These are phyloP conservation scores for Rhizopogon parksii DNA, from an alignment of 1,284 basidiomycete genomes.

Conservation along the genomic window DNA sequence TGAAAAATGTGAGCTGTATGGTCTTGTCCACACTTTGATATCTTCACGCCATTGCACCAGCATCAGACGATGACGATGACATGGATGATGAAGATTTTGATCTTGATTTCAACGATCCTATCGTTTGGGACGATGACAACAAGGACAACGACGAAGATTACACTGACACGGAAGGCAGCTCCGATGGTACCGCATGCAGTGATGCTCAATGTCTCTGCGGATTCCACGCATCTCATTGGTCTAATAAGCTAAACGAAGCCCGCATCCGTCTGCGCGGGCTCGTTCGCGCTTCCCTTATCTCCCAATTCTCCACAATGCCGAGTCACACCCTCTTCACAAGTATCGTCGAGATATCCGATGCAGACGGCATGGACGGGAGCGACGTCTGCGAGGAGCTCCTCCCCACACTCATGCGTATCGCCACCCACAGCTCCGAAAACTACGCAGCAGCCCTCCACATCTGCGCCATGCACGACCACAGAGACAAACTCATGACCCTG, in stretches of 20 bases:
- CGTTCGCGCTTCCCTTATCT: slow-evolving; percentile 36
- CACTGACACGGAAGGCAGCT: slow-evolving; percentile 23
- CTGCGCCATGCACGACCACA: slow-evolving; percentile 31
- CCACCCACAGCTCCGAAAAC: slow-evolving; percentile 43
- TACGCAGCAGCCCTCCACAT: slow-evolving; percentile 50
- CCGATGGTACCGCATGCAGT: slow-evolving; percentile 18
- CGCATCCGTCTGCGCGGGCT: slow-evolving; percentile 36
- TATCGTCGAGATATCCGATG: slow-evolving; percentile 33
- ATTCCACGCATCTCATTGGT: slow-evolving; percentile 47
- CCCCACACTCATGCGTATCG: slow-evolving; percentile 33
- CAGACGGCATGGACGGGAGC: slow-evolving; percentile 15
- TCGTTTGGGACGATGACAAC: slow-evolving; percentile 21
- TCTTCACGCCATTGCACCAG: slow-evolving; percentile 9
- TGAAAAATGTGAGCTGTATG: slow-evolving; percentile 29
- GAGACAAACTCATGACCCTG: slow-evolving; percentile 32
- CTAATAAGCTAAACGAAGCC: slow-evolving; percentile 33
- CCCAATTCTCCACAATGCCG: slow-evolving; percentile 43
- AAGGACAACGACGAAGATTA: slow-evolving; percentile 24
- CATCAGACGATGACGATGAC: slow-evolving; percentile 27
- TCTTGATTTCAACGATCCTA: slow-evolving; percentile 24
- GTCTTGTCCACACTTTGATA: not conserved
- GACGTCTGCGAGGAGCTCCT: slow-evolving; percentile 31
- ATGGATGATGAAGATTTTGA: slow-evolving; percentile 22
- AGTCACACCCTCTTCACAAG: slow-evolving; percentile 39
- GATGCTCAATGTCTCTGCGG: slow-evolving; percentile 22